These are phyloP conservation scores for Aspergillus sp. DNA, from an alignment of 2,329 filamentous ascomycete species.

Conservation along the genomic window DNA sequence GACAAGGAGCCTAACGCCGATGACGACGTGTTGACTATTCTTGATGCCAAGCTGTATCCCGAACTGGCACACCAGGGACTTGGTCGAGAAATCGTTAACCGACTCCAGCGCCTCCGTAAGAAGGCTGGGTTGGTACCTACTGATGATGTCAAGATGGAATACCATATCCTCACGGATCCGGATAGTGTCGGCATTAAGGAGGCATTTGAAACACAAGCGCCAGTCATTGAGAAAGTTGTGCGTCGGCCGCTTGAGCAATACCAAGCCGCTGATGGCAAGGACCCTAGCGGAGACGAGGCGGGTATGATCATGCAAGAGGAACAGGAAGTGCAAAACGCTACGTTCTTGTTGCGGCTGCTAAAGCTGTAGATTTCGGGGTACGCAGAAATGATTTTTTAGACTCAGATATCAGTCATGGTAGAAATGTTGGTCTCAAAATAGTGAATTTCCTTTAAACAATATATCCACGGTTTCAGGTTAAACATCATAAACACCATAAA, in stretches of 20 bases:
- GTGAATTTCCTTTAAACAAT: conserved; percentile 1
- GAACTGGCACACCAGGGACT: conserved; percentile 87
- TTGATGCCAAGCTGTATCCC: conserved; percentile 79
- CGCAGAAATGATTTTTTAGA: not conserved
- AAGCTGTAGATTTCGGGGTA: conserved; percentile 57
- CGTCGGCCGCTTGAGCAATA: conserved; percentile 74
- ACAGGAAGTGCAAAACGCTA: conserved; percentile 81
- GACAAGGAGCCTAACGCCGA: conserved; percentile 85
- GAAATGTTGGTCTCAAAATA: conserved; percentile 10
- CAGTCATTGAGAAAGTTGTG: conserved; percentile 72
- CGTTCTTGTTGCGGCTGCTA: conserved; percentile 72
- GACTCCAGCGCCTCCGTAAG: conserved; percentile 89
- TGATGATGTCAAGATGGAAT: conserved; percentile 95
- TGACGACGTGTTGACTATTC: conserved; percentile 83
- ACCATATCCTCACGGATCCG: conserved; percentile 75
- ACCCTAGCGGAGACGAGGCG: conserved; percentile 53
- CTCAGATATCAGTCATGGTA: conserved; percentile 9
- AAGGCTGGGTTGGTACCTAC: conserved; percentile 87
- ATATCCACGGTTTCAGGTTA: not conserved
- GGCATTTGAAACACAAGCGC: conserved; percentile 67
- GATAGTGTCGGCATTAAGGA: conserved; percentile 71
- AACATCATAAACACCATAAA: not conserved
- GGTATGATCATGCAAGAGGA: conserved; percentile 76
- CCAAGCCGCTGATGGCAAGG: conserved; percentile 59
- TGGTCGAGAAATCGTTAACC: conserved; percentile 87